phyloP scores from a whole-genome alignment of 73 alveolate species.

The Tetrahymena thermophila region DNA sequence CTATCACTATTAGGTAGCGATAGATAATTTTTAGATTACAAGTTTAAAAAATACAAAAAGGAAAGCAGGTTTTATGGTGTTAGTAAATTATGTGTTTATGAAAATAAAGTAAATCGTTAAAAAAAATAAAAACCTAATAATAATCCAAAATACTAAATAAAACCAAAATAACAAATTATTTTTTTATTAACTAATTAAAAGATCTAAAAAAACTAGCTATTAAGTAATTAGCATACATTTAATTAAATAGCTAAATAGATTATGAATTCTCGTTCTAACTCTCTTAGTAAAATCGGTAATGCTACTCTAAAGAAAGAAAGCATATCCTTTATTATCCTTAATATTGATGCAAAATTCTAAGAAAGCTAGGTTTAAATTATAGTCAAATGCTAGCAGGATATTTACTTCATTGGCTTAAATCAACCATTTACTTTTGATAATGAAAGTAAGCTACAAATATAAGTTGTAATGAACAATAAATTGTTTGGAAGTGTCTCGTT shows the following conservation, averaged over 20 bases:
- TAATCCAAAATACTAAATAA: neutral
- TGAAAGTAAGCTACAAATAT: neutral
- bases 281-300: neutral
- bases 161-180: neutral
- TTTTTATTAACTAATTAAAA: neutral
- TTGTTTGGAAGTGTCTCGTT: neutral
- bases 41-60: neutral
- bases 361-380: neutral
- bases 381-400: neutral
- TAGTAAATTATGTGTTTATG: neutral
- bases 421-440: neutral
- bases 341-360: neutral
- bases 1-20: neutral
- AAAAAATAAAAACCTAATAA: neutral
- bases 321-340: neutral
- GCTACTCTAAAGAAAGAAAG: neutral
- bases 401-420: neutral
- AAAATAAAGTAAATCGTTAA: neutral
- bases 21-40: neutral
- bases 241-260: neutral
- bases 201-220: neutral
- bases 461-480: neutral
- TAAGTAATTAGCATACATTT: neutral
- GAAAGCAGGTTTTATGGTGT: neutral
- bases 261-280: neutral